A percentile compares a stretch with the other conserved stretches of the same genome.
Conservation (phyloP, 1,139 yeast genomes). For the Arxiozyma slooffiae region DNA sequence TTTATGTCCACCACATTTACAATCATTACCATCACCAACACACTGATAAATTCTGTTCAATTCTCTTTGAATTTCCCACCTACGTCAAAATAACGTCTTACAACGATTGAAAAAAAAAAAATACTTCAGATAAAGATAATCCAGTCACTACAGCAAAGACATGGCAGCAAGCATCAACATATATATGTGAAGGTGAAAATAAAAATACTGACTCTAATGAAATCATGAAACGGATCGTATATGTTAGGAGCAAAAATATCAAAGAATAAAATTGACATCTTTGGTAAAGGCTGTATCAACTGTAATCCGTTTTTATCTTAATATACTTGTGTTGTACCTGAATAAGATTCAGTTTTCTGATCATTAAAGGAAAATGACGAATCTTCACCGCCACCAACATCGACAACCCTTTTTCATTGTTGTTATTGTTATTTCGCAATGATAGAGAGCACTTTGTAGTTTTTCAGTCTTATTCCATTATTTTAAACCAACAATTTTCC, state of each 20-base stretch:
- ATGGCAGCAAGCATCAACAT: slow-evolving; percentile 71
- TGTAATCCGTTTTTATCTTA: slow-evolving; percentile 10
- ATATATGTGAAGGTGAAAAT: slow-evolving; percentile 54
- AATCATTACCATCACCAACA: slow-evolving; percentile 23
- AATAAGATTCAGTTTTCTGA: slow-evolving; percentile 5
- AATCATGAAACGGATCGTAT: slow-evolving; percentile 39
- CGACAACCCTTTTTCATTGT: neutral
- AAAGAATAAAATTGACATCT: slow-evolving; percentile 28
- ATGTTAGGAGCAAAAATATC: slow-evolving; percentile 36
- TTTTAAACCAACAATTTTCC: slow-evolving; percentile 54
- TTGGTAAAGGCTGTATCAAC: slow-evolving; percentile 16
- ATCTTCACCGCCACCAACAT: neutral
- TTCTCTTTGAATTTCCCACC: slow-evolving; percentile 29
- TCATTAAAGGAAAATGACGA: neutral
- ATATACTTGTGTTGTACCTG: slow-evolving; percentile 13
- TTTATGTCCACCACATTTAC: slow-evolving; percentile 24
- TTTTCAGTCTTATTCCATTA: slow-evolving; percentile 16
- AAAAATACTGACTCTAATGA: slow-evolving; percentile 45
- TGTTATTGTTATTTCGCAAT: neutral
- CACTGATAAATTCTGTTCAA: slow-evolving; percentile 21
- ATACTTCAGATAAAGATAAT: slow-evolving; percentile 56
- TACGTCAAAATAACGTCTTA: slow-evolving; percentile 24
- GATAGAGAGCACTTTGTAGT: neutral
- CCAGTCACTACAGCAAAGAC: slow-evolving; percentile 70
- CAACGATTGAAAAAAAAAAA: slow-evolving; percentile 53